Evolutionary conservation across 2,329 filamentous ascomycete genomes (phyloP), one percentile per base, ranked within the genome.

Genomic region (Diaporthe batatas): DNA sequence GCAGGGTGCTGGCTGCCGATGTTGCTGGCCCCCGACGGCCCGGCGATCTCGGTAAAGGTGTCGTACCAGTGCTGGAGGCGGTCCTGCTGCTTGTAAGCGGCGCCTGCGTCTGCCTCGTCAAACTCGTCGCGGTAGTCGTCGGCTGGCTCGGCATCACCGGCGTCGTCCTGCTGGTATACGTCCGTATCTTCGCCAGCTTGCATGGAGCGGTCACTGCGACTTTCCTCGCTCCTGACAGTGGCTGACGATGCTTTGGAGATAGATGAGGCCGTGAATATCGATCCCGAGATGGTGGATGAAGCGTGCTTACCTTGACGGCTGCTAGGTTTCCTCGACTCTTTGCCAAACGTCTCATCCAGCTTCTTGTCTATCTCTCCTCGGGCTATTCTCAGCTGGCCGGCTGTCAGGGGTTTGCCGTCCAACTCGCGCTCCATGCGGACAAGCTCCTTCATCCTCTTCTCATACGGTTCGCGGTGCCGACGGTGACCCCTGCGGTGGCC

Each of bases 51-150:
- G 47, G 68, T 67, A n/a, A 72, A 73, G n/a, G 36, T 32, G 34
- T 71, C 58, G 54, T 72, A 74, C 72, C 72, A 74, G 25, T 39
- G 54, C 53, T 72, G 47, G 34, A 72, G 53, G 12, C 53, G 54
- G 42, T 71, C 65, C 59, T 73, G 65, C 18, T 71, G 55, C 34
- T 62, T 58, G 39, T 64, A 32, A 18, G 59, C 70, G 18, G 59
- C 59, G 7, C 32, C 53, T 11, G 57, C 54, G 32, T 62, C 55
- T 12, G 47, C 29, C 62, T 72, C 72, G 47, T 71, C 54, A 23
- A 71, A 71, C n/a, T 71, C 68, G 32, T 58, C 58, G 23, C 62
- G 44, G 34, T 69, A 69, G 23, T 70, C 68, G 8, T 51, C 55
- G n/a, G 68, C 53, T 8, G 47, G 70, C 21, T 73, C 72, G 36